Evolutionary conservation across 2,329 filamentous ascomycete species (phyloP).

Genomic region (Phialemoniopsis sp.): DNA sequence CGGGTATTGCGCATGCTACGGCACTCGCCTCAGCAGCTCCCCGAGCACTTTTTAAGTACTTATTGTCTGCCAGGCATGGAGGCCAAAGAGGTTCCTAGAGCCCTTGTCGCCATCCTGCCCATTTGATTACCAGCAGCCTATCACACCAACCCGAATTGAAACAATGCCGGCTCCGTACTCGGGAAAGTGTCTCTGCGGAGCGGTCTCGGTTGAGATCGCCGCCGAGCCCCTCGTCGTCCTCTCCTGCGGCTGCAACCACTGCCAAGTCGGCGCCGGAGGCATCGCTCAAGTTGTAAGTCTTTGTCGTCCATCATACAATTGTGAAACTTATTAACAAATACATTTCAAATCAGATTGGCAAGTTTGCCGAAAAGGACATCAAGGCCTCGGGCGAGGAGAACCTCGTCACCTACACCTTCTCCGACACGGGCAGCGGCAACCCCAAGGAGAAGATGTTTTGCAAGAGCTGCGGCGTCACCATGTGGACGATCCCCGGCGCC

Average conservation of each 20-base stretch:
- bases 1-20: too few species aligned
- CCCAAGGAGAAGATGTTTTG: conserved; percentile 18
- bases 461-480: conserved; percentile 14
- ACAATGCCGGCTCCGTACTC: conserved; percentile 7
- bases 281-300: conserved; percentile 8
- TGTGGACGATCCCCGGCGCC: conserved; percentile 17
- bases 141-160: too few species aligned
- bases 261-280: conserved; percentile 8
- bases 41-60: too few species aligned
- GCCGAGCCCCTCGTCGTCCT: conserved; percentile 7
- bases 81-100: too few species aligned
- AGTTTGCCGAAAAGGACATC: conserved; percentile 13
- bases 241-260: conserved; percentile 12
- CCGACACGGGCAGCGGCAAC: conserved; percentile 12
- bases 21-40: too few species aligned
- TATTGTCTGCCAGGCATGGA: too few species aligned
- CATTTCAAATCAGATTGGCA: conserved; percentile 16
- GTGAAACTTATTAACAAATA: too few species aligned
- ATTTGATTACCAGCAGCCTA: too few species aligned
- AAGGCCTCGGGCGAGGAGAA: conserved; percentile 4
- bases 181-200: conserved; percentile 10
- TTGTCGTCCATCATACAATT: too few species aligned
- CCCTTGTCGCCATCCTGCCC: too few species aligned
- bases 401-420: conserved; percentile 7
- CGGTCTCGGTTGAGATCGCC: conserved; percentile 4